Conservation (phyloP, 2,329 filamentous ascomycete species). For the Diaporthe citriasiana region DNA sequence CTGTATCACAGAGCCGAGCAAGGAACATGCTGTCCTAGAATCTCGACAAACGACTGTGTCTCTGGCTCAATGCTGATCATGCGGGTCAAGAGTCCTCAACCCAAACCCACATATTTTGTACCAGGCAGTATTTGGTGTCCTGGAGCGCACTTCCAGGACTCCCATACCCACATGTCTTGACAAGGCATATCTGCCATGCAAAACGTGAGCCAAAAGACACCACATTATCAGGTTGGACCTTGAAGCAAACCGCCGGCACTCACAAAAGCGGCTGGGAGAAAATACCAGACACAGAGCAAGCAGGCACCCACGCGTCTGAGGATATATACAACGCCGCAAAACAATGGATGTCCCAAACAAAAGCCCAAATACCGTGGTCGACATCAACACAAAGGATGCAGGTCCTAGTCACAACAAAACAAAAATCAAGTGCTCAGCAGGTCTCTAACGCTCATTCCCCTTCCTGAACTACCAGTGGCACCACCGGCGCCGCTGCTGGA, state of each 20-base stretch:
- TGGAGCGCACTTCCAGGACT: too few species aligned
- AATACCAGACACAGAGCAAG: neutral
- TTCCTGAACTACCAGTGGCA: conserved; percentile 32
- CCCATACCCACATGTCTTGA: neutral
- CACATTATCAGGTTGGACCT: neutral
- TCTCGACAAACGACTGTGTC: too few species aligned
- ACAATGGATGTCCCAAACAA: neutral
- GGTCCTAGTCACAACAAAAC: neutral
- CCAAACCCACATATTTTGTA: neutral
- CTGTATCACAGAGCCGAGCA: neutral
- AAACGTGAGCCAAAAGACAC: neutral
- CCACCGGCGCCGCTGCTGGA: conserved; percentile 44
- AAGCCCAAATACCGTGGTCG: neutral
- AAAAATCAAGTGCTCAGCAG: conserved; percentile 64
- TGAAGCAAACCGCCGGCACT: neutral
- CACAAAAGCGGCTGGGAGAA: neutral
- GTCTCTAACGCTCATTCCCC: conserved; percentile 69
- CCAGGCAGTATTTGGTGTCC: neutral
- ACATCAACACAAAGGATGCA: neutral
- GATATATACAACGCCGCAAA: neutral
- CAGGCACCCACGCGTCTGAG: neutral
- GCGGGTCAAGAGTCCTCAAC: neutral
- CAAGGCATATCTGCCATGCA: neutral
- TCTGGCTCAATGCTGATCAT: neutral
- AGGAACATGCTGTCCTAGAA: neutral